Evolutionary conservation across 1,284 basidiomycete species (phyloP), one percentile per base, ranked within the genome.

Genomic region (Paramarasmius palmivorus): DNA sequence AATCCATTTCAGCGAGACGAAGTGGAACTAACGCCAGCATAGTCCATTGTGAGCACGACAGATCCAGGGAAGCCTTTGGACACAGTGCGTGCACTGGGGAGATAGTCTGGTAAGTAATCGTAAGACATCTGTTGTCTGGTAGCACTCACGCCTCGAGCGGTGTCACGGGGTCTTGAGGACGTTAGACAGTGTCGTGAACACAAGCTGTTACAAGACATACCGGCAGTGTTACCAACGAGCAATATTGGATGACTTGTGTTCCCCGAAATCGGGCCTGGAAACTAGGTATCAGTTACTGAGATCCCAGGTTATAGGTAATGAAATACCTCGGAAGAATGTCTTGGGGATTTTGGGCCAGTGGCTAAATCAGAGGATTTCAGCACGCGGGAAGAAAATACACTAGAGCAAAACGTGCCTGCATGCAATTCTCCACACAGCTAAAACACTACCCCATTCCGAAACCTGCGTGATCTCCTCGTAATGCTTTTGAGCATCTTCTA

Each of bases 331-430:
- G 40, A 59, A 59, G 26, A 56, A 46, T 4, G 35, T 36, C n/a
- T 58, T 59, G 4, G 56, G 50, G 26, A 55, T 50, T 2, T 57
- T 48, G 1, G 57, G 52, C 60, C 60, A 61, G 15, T 52, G 49
- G 29, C 56, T 59, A 22, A 29, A 6, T n/a, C 15, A 9, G 10
- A 20, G 10, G 17, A 15, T 15, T 5, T 29, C 19, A 15, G 25
- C 14, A 2, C 4, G 25, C 15, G 26, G 15, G 9, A n/a, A 7
- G 6, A 19, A 34, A 6, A 15, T 29, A 36, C 15, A n/a, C 20
- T 9, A 7, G 15, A 10, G 9, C 2, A 22, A 14, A 14, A 53
- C 60, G 36, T 36, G 57, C 60, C 54, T 26, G 49, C 62, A 62
- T 4, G 20, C 4, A 32, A 58, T 50, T 9, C 57, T 29, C 7